phyloP scores from a whole-genome alignment of 805 yeast species.

The Teunomyces gatunensis region DNA sequence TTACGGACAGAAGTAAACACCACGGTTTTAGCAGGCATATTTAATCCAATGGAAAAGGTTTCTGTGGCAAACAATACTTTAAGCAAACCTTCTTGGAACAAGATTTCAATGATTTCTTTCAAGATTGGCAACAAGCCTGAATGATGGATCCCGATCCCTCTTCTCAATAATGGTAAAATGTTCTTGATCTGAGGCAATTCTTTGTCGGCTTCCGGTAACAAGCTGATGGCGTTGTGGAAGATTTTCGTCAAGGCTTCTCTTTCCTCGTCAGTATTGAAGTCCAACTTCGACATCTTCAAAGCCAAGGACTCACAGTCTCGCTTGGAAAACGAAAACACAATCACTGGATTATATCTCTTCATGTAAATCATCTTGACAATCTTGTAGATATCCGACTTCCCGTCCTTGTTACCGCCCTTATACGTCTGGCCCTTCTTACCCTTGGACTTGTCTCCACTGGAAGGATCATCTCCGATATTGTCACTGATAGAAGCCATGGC shows the following conservation, averaged over 20 bases:
- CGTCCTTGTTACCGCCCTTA: slow-evolving; percentile 82
- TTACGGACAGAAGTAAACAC: slow-evolving; percentile 96
- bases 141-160: slow-evolving; percentile 99
- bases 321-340: slow-evolving; percentile 96
- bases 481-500: slow-evolving; percentile 94
- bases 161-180: slow-evolving; percentile 78
- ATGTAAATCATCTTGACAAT: slow-evolving; percentile 98
- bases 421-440: slow-evolving; percentile 77
- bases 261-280: slow-evolving; percentile 92
- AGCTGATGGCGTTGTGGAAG: slow-evolving; percentile 82
- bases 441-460: slow-evolving; percentile 52
- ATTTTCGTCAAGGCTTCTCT: slow-evolving; percentile 87
- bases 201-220: slow-evolving; percentile 86
- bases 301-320: slow-evolving; percentile 96
- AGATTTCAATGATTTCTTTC: slow-evolving; percentile 91
- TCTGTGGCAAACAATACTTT: slow-evolving; percentile 97
- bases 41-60: slow-evolving; percentile 95
- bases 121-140: slow-evolving; percentile 92
- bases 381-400: slow-evolving; percentile 84
- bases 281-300: slow-evolving; percentile 90
- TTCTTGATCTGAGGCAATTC: slow-evolving; percentile 93
- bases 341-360: slow-evolving; percentile 95
- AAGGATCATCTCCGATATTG: slow-evolving; percentile 80
- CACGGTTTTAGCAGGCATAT: slow-evolving; percentile 99
- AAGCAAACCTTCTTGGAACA: slow-evolving; percentile 93